Conservation (phyloP, 805 yeast genomes). For the Kluyveromyces aestuarii region DNA sequence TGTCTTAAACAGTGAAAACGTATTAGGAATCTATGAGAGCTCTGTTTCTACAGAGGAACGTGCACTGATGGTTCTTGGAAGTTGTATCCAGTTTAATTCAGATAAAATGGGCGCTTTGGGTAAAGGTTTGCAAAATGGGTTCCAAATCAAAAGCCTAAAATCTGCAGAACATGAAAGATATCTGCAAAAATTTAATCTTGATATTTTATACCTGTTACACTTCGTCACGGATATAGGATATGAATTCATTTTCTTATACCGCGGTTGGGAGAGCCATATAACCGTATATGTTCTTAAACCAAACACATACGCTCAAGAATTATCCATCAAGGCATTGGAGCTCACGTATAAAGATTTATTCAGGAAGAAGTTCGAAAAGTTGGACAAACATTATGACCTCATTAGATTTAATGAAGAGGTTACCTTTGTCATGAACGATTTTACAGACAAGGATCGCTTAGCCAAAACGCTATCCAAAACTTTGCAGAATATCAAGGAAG, state of each 20-base stretch:
- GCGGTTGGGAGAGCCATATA: slow-evolving; percentile 48
- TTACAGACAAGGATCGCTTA: slow-evolving; percentile 45
- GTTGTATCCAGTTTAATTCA: slow-evolving; percentile 60
- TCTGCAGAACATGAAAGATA: slow-evolving; percentile 42
- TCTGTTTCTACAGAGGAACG: slow-evolving; percentile 60
- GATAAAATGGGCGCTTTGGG: slow-evolving; percentile 76
- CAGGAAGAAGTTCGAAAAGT: slow-evolving; percentile 36
- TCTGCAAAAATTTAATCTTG: slow-evolving; percentile 45
- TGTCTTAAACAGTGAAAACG: slow-evolving; percentile 49
- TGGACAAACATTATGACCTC: slow-evolving; percentile 35
- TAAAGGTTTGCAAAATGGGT: slow-evolving; percentile 77
- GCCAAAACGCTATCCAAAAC: slow-evolving; percentile 48
- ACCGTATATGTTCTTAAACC: slow-evolving; percentile 59
- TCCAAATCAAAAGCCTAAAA: slow-evolving; percentile 49
- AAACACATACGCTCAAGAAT: slow-evolving; percentile 48
- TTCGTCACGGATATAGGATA: slow-evolving; percentile 57
- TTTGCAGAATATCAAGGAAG: slow-evolving; percentile 50
- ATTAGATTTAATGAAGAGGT: slow-evolving; percentile 46
- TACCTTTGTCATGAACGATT: slow-evolving; percentile 46
- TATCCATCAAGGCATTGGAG: slow-evolving; percentile 26
- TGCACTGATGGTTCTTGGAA: slow-evolving; percentile 72
- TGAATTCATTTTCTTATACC: slow-evolving; percentile 61
- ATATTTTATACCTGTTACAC: slow-evolving; percentile 58
- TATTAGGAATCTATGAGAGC: slow-evolving; percentile 70
- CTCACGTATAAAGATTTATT: slow-evolving; percentile 48